phyloP scores from a whole-genome alignment of 129 eudicot genomes.

The Helianthus annuus region HanXRQr2.0-SUNRISE NC_035443.2:164863569-164864068 shows the following conservation, averaged over 20 bases:
- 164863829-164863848: conserved; percentile 10
- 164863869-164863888: neutral
- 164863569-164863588: too few species aligned
- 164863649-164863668: too few species aligned
- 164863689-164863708: too few species aligned
- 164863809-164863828: conserved; percentile 6
- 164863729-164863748: too few species aligned
- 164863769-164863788: too few species aligned
- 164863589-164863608: too few species aligned
- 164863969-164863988: neutral
- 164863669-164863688: too few species aligned
- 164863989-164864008: conserved; percentile 1
- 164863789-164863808: too few species aligned
- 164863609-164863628: too few species aligned
- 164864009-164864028: conserved; percentile 4
- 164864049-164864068: conserved; percentile 4
- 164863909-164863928: neutral
- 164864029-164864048: neutral
- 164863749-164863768: too few species aligned
- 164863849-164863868: neutral
- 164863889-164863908: neutral
- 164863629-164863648: too few species aligned
- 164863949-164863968: neutral
- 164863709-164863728: too few species aligned
- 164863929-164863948: conserved; percentile 4